Conservation (phyloP, 805 yeast genomes). For the Peterozyma toletana region DNA sequence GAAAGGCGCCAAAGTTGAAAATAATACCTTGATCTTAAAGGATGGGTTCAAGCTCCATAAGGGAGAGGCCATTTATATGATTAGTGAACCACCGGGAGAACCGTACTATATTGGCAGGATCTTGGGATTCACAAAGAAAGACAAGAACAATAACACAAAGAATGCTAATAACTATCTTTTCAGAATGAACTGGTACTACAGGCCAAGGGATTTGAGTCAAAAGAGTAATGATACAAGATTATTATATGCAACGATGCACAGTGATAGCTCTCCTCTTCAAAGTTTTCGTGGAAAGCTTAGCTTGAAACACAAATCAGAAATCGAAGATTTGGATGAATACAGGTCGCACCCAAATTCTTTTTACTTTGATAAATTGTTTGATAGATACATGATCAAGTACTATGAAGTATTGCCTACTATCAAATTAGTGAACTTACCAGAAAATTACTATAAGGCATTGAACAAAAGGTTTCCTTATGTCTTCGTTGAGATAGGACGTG, state of each 20-base stretch:
- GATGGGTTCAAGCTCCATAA: slow-evolving; percentile 30
- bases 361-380: slow-evolving; percentile 81
- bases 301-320: slow-evolving; percentile 64
- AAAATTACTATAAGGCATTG: slow-evolving; percentile 53
- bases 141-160: slow-evolving; percentile 22
- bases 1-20: slow-evolving; percentile 30
- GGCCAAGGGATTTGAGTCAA: slow-evolving; percentile 79
- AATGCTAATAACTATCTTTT: slow-evolving; percentile 49
- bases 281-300: slow-evolving; percentile 70
- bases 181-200: slow-evolving; percentile 84
- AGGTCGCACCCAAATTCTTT: slow-evolving; percentile 59
- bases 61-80: slow-evolving; percentile 71
- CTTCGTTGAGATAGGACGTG: slow-evolving; percentile 63
- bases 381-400: slow-evolving; percentile 75
- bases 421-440: slow-evolving; percentile 49
- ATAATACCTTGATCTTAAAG: slow-evolving; percentile 31
- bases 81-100: slow-evolving; percentile 90
- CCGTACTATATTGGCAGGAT: slow-evolving; percentile 87
- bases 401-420: slow-evolving; percentile 71
- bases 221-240: slow-evolving; percentile 64
- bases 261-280: slow-evolving; percentile 71
- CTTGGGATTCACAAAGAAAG: slow-evolving; percentile 57
- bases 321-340: slow-evolving; percentile 50
- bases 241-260: slow-evolving; percentile 78
- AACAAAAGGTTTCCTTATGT: slow-evolving; percentile 64